Conservation (phyloP, 2,329 filamentous ascomycete genomes). For the Colletotrichum sp. region DNA sequence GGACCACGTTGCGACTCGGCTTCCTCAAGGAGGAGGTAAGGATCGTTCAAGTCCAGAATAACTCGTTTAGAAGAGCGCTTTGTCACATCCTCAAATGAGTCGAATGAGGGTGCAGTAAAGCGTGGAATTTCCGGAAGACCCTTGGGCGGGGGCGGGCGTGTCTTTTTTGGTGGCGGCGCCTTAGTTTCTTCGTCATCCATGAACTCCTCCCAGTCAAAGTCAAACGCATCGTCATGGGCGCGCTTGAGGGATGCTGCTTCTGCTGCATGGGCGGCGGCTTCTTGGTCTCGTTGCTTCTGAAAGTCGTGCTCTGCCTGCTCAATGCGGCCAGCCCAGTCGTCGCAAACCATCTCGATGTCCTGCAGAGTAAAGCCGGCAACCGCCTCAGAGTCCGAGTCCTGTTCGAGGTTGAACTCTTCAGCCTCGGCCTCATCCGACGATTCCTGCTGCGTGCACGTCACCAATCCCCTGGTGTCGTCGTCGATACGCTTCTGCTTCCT, state of each 20-base stretch:
- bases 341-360: conserved; percentile 84
- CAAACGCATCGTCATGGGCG: conserved; percentile 30
- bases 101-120: conserved; percentile 73
- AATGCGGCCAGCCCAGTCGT: conserved; percentile 79
- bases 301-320: conserved; percentile 48
- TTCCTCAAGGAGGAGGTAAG: conserved; percentile 83
- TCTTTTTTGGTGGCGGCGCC: conserved; percentile 62
- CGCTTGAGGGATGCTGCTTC: conserved; percentile 23
- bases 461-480: conserved; percentile 51
- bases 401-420: conserved; percentile 50
- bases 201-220: conserved; percentile 71
- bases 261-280: conserved; percentile 27
- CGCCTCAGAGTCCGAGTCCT: conserved; percentile 64
- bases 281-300: conserved; percentile 30
- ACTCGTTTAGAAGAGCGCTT: conserved; percentile 78
- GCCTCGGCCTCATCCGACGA: conserved; percentile 44
- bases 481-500: conserved; percentile 64
- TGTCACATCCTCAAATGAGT: conserved; percentile 79
- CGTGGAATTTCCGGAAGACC: conserved; percentile 63
- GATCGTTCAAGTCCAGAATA: conserved; percentile 86
- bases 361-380: conserved; percentile 78
- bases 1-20: conserved; percentile 67
- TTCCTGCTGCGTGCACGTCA: conserved; percentile 48
- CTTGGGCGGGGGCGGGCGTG: conserved; percentile 66
- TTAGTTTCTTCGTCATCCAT: conserved; percentile 52